Evolutionary conservation across 148 eudicot species (phyloP), one percentile per base, ranked within the genome.

Genomic region (Rhododendron henanense): DNA sequence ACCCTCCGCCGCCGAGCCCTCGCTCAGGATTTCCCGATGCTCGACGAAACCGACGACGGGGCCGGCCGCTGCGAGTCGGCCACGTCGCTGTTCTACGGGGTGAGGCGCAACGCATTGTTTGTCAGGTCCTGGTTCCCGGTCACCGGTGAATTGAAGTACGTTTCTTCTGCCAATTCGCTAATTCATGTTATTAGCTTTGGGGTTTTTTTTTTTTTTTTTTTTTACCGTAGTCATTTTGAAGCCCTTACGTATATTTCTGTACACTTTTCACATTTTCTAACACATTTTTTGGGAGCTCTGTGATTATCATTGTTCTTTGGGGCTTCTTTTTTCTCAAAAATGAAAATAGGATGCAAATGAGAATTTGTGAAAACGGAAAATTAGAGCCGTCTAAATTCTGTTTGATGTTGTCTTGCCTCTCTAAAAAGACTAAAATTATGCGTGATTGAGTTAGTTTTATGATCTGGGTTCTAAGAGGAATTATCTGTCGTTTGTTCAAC

Each of bases 61-160:
- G 79, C 50, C 79, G 37, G 41, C n/a, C 80, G 48, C 37, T 92
- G 91, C 86, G 48, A 79, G 73, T 90, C 90, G 83, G 84, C 74
- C 51, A 92, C 95, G 16, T 90, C 86, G 15, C 48, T 94, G 76
- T 95, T 95, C 75, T 88, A 71, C 23, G 94, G 98, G 25, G 88
- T 86, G 3, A 78, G 92, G 11, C 89, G 92, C 10, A 95, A 93
- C 90, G 92, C 94, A 4, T 91, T 95, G 85, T 95, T 95, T 86
- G 91, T 92, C 90, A 92, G 98, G 47, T 89, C 94, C 2, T 95
- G 98, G 98, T 89, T 94, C 16, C 96, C 96, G 81, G 86, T 87
- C 35, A 25, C 80, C 85, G 93, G 86, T 81, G 86, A 93, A 86
- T 51, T 87, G 10, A 94, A 85, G 98, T 95, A 87, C 44, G 91